Evolutionary conservation across 768 basidiomycete genomes (phyloP).

Genomic region (Naganishia vishniacii): DNA sequence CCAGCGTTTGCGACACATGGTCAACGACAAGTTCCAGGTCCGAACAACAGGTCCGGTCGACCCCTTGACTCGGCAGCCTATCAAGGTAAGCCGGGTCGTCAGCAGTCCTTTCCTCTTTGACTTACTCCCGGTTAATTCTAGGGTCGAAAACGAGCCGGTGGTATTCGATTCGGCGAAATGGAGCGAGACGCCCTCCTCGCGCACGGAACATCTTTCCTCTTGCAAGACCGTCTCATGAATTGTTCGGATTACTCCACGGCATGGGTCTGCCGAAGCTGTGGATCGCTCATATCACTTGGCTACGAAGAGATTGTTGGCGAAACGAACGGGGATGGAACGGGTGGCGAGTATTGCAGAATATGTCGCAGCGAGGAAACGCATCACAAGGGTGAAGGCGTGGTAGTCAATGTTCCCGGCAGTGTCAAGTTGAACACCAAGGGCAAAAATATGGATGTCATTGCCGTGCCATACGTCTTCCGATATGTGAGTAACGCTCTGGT

Average conservation of each 20-base stretch:
- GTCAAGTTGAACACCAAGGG: conserved; percentile 57
- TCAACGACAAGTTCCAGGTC: conserved; percentile 98
- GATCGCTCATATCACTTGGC: conserved; percentile 88
- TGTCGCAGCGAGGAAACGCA: conserved; percentile 71
- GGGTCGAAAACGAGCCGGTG: conserved; percentile 97
- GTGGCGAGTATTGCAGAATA: conserved; percentile 92
- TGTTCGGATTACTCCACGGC: conserved; percentile 99
- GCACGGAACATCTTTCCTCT: conserved; percentile 94
- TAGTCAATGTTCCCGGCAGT: conserved; percentile 54
- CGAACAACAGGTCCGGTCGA: conserved; percentile 97
- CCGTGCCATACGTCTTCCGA: conserved; percentile 89
- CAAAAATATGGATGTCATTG: conserved; percentile 86
- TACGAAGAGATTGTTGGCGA: conserved; percentile 75
- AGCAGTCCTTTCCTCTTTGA: conserved; percentile 2
- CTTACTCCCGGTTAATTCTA: conserved; percentile 43
- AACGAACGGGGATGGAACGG: conserved; percentile 59
- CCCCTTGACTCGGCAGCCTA: conserved; percentile 88
- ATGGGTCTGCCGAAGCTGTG: conserved; percentile 96
- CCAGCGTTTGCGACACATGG: conserved; percentile 98
- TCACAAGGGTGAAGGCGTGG: conserved; percentile 58
- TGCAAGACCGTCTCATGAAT: conserved; percentile 98
- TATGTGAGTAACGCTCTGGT: conserved; percentile 62
- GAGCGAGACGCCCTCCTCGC: conserved; percentile 98
- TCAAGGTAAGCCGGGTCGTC: conserved; percentile 63
- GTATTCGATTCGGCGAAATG: conserved; percentile 99